These are phyloP conservation scores for Sarocladium strictum DNA, from an alignment of 2,329 filamentous ascomycete genomes.

Conservation along the genomic window DNA sequence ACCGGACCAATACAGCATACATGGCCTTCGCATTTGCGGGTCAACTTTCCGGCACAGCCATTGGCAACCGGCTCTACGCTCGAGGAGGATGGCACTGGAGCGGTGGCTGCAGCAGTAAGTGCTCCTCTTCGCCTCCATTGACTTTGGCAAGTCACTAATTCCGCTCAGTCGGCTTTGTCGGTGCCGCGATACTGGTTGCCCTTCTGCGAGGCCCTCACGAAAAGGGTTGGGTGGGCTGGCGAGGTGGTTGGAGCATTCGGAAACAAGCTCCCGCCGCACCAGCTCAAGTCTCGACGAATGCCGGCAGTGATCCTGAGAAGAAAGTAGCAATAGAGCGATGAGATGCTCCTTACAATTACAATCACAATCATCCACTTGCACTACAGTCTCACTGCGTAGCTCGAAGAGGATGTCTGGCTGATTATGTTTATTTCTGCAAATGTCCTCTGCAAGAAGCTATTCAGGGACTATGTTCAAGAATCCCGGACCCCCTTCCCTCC, in stretches of 20 bases:
- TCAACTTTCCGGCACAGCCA: constrained; percentile 64
- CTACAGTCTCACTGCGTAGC: too few relatives aligned
- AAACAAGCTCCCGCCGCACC: constrained; percentile 16
- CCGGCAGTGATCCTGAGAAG: not conserved
- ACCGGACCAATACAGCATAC: constrained; percentile 75
- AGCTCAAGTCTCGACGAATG: not conserved
- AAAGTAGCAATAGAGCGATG: not conserved
- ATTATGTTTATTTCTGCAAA: too few relatives aligned
- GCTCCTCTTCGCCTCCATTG: not conserved
- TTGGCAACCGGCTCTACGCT: constrained; percentile 48
- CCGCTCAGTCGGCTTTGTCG: constrained; percentile 19
- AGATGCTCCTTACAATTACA: too few relatives aligned
- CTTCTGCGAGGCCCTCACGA: constrained; percentile 23
- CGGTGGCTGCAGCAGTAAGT: constrained; percentile 29
- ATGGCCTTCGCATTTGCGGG: constrained; percentile 73
- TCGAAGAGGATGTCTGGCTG: too few relatives aligned
- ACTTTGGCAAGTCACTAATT: not conserved
- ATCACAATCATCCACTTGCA: too few relatives aligned
- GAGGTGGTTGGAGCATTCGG: constrained; percentile 19
- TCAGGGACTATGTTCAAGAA: too few relatives aligned
- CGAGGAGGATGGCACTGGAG: constrained; percentile 45
- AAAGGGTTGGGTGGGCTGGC: constrained; percentile 26
- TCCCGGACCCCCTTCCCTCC: too few relatives aligned
- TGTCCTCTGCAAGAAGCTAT: too few relatives aligned
- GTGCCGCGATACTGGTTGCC: constrained; percentile 21